Base-by-base conservation (phyloP, 2,329 filamentous ascomycete genomes). In the Rutstroemia sp. region DNA sequence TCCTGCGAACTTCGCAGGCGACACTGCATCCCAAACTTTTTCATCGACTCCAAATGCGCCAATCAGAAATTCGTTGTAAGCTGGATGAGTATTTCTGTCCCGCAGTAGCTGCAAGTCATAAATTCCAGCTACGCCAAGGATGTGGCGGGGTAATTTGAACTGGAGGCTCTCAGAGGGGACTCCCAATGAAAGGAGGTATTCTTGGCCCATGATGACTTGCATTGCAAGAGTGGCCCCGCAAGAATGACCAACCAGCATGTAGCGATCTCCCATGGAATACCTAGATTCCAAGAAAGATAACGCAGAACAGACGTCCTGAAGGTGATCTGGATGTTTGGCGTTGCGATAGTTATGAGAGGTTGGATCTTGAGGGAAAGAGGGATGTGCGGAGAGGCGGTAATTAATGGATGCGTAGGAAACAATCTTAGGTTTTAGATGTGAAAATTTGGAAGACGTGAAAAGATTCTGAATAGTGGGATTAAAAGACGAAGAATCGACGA, bases 371-470 rank as follows among this genome's bases (percentile, higher is more conserved):
- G 77, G 75, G 69, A 2, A 70, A 73, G n/a, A 79, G 0, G 80
- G 78, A 58, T 77, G 73, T 3, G 80, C 74, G 7, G 80, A 83
- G 46, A 87, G 79, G 41, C 82, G 77, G 74, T 87, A 87, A 69
- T 84, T 81, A 57, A 87, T 68, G 48, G 82, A 84, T 41, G 82
- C 80, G 65, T 87, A 80, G 55, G 79, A 85, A n/a, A 80, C 79
- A 56, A 89, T 73, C 45, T 53, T 54, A 27, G 38, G 25, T 49
- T n/a, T 44, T 17, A 52, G 16, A n/a, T 47, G 19, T 16, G 21
- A 27, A 10, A 47, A 47, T 25, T 27, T 6, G 16, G 54, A 39
- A n/a, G 61, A 59, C 4, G 48, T 23, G 47, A 75, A 64, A 57
- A 82, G 68, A 38, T 69, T 65, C 56, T 71, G 67, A 50, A 82